A percentile compares a stretch with the other conserved stretches of the same genome.
phyloP scores from a whole-genome alignment of 805 yeast species.

The Monosporozyma servazzii region DNA sequence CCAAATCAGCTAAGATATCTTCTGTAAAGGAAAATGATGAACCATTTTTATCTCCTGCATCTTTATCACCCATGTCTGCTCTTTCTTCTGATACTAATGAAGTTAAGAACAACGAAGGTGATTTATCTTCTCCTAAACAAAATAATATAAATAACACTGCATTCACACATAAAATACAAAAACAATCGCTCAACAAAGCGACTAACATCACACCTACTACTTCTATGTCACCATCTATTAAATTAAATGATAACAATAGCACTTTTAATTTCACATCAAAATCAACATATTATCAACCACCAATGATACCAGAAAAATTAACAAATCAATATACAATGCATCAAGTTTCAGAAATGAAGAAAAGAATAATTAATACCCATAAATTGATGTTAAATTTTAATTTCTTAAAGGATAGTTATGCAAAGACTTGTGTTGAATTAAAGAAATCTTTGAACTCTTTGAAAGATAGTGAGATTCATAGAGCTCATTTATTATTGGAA shows the following conservation, averaged over 20 bases:
- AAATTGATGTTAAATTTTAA: slow-evolving; percentile 27
- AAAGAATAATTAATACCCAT: slow-evolving; percentile 28
- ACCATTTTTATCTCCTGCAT: slow-evolving; percentile 28
- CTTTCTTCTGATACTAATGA: slow-evolving; percentile 5
- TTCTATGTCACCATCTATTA: background rate
- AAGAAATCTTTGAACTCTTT: slow-evolving; percentile 27
- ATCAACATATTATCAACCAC: background rate
- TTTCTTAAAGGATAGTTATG: slow-evolving; percentile 27
- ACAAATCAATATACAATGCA: slow-evolving; percentile 25
- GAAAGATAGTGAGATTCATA: slow-evolving; percentile 31
- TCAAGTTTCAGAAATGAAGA: slow-evolving; percentile 26
- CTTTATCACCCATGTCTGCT: slow-evolving; percentile 27
- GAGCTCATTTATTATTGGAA: slow-evolving; percentile 31
- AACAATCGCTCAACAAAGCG: slow-evolving; percentile 1
- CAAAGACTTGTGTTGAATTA: slow-evolving; percentile 27
- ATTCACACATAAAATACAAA: slow-evolving; percentile 9
- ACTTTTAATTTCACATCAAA: background rate
- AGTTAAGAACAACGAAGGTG: background rate
- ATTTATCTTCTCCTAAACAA: background rate
- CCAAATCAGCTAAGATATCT: background rate
- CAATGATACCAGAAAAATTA: slow-evolving; percentile 9
- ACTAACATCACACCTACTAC: background rate
- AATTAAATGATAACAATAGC: background rate
- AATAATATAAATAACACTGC: background rate
- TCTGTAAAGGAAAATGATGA: background rate